Percentiles rank a stretch among this genome's conserved stretches.
These are phyloP conservation scores for Aspergillus sp. DNA, from an alignment of 2,329 filamentous ascomycete species.

Conservation along the genomic window DNA sequence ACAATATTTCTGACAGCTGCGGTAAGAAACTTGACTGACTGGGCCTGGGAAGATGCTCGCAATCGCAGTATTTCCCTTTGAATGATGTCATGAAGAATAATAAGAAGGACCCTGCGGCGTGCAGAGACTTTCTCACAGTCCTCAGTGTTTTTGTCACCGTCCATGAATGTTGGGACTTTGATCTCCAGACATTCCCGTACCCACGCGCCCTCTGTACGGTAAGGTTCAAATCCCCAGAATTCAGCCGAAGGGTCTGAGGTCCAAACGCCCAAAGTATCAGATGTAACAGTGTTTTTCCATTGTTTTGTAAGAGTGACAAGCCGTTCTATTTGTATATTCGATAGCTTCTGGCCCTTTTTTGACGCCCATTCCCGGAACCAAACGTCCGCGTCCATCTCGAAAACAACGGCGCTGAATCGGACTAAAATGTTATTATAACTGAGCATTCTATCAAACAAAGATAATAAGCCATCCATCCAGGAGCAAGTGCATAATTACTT, in stretches of 20 bases:
- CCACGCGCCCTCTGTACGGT: background rate
- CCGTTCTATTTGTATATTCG: background rate
- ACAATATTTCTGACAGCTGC: no score
- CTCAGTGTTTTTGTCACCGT: no score
- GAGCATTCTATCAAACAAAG: background rate
- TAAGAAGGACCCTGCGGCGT: no score
- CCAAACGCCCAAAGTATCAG: no score
- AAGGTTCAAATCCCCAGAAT: background rate
- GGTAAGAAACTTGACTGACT: no score
- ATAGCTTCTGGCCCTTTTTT: background rate
- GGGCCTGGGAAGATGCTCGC: no score
- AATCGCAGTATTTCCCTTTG: no score
- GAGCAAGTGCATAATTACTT: background rate
- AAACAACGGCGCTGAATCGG: background rate
- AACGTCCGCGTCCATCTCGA: background rate
- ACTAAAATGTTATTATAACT: background rate
- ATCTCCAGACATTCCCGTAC: background rate
- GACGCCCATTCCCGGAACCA: background rate
- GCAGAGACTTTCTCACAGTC: no score
- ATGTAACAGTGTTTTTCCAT: background rate
- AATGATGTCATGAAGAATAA: no score
- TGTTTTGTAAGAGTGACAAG: background rate
- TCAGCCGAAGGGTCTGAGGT: background rate
- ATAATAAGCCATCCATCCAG: background rate
- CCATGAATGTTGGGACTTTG: background rate